Percentiles rank a stretch among this genome's conserved stretches.
phyloP scores from a whole-genome alignment of 1,284 basidiomycete species.

The Bondarzewia mesenterica region DNA sequence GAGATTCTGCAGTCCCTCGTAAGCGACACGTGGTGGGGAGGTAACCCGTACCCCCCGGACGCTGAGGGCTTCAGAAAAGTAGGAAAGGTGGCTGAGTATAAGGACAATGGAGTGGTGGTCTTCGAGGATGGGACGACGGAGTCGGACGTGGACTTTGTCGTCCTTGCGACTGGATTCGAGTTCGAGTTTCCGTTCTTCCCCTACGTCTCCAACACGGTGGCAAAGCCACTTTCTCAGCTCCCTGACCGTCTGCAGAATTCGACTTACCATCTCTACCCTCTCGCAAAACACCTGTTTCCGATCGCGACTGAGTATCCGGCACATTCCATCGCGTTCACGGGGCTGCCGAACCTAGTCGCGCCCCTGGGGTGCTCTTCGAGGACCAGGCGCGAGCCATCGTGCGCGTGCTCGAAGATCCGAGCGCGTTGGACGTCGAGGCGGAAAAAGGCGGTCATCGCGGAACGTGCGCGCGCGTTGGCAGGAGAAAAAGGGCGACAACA shows the following conservation, averaged over 20 bases:
- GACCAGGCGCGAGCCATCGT: constrained; percentile 55
- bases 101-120: constrained; percentile 35
- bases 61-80: constrained; percentile 33
- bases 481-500: constrained; percentile 12
- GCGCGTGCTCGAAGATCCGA: constrained; percentile 42
- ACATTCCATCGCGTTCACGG: constrained; percentile 53
- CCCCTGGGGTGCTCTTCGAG: constrained; percentile 64
- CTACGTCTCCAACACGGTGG: constrained; percentile 23
- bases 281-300: constrained; percentile 46
- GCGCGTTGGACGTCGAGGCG: constrained; percentile 34
- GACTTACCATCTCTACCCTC: constrained; percentile 54
- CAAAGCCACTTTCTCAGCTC: constrained; percentile 37
- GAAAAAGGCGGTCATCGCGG: constrained; percentile 41
- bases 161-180: constrained; percentile 71
- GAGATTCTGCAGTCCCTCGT: constrained; percentile 52
- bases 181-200: constrained; percentile 54
- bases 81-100: constrained; percentile 35
- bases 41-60: constrained; percentile 16
- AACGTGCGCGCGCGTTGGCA: constrained; percentile 36
- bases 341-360: constrained; percentile 44
- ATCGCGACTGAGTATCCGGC: constrained; percentile 38
- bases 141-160: constrained; percentile 45
- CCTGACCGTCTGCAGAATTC: constrained; percentile 51
- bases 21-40: constrained; percentile 20
- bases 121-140: constrained; percentile 56